Conservation (phyloP, 2,329 filamentous ascomycete species). For the Trichoderma hamatum region DNA sequence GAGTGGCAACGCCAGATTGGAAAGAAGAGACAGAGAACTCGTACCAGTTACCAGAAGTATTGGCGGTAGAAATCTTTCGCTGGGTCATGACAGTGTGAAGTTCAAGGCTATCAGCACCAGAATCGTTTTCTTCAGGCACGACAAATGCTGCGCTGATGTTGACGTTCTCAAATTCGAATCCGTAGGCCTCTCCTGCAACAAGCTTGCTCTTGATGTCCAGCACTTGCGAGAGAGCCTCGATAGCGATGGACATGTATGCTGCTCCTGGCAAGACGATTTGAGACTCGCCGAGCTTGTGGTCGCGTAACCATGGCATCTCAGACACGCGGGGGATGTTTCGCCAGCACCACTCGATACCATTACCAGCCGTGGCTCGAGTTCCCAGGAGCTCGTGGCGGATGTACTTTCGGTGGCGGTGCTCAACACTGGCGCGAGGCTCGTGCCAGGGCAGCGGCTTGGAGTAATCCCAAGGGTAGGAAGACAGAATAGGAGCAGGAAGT, state of each 20-base stretch:
- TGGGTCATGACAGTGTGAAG: constrained; percentile 2
- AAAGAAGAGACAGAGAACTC: constrained; percentile 19
- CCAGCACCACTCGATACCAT: constrained; percentile 44
- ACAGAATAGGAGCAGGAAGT: constrained; percentile 31
- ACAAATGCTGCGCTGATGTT: constrained; percentile 38
- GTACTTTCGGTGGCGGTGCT: constrained; percentile 43
- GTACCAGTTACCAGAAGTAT: constrained; percentile 1
- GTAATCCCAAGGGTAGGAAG: constrained; percentile 42
- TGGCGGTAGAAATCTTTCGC: constrained; percentile 18
- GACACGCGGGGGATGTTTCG: constrained; percentile 50
- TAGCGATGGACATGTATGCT: constrained; percentile 48
- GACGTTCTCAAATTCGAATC: constrained; percentile 36
- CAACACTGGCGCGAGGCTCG: constrained; percentile 36
- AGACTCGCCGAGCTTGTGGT: constrained; percentile 57
- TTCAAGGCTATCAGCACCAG: not conserved
- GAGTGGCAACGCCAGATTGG: not conserved
- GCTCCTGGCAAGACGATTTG: constrained; percentile 50
- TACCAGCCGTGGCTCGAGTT: constrained; percentile 32
- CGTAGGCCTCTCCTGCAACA: constrained; percentile 5
- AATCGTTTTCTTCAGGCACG: constrained; percentile 34
- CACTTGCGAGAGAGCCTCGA: constrained; percentile 43
- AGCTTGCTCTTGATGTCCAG: constrained; percentile 26
- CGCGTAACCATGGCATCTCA: constrained; percentile 57
- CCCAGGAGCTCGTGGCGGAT: constrained; percentile 50
- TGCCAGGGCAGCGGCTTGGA: constrained; percentile 35